These are phyloP conservation scores for Gyromitra esculenta DNA, from an alignment of 2,329 filamentous ascomycete genomes.

Conservation along the genomic window DNA sequence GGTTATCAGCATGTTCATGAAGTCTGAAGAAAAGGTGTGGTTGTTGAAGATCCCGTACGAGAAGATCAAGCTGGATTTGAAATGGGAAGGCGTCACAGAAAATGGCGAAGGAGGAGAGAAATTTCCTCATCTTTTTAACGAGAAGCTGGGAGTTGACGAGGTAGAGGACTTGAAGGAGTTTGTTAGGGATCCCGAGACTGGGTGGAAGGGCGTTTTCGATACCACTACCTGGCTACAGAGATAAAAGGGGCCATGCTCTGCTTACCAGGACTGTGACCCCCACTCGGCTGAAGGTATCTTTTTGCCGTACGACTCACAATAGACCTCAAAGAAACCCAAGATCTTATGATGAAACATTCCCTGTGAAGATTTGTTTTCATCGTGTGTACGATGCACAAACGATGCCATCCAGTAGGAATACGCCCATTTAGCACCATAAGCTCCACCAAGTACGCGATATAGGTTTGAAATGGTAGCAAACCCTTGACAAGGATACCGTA, in stretches of 20 bases:
- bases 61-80: conserved; percentile 19
- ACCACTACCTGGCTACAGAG: conserved; percentile 62
- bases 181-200: conserved; percentile 62
- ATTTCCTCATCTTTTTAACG: conserved; percentile 69
- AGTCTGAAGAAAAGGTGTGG: conserved; percentile 45
- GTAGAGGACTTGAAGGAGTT: conserved; percentile 65
- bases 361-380: not conserved
- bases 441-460: not conserved
- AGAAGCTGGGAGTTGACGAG: conserved; percentile 67
- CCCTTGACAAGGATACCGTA: not conserved
- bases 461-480: not conserved
- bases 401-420: not conserved
- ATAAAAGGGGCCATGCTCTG: not conserved
- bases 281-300: not conserved
- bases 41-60: conserved; percentile 42
- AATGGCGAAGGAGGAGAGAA: conserved; percentile 57
- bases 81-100: conserved; percentile 37
- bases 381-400: not conserved
- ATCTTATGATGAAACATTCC: too few species aligned
- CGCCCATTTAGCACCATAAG: not conserved
- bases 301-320: not conserved
- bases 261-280: not conserved
- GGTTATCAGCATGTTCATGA: conserved; percentile 34
- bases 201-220: conserved; percentile 65
- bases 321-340: not conserved